These are phyloP conservation scores for Corymbia citriodora DNA, from an alignment of 441 rosid genomes.

Conservation along the genomic window DNA sequence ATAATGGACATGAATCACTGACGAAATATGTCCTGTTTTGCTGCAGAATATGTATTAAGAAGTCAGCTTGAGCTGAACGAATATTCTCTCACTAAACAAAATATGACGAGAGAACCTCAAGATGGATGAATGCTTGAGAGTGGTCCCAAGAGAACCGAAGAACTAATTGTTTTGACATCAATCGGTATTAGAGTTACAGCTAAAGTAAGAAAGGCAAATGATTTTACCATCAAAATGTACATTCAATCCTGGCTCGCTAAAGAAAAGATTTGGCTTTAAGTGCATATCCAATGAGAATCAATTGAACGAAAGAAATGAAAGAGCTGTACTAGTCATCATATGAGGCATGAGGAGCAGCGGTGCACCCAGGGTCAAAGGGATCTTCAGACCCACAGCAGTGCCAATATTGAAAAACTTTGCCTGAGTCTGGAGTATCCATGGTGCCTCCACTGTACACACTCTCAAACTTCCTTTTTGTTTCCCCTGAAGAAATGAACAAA, in stretches of 20 bases:
- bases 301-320: neutral
- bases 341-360: slow-evolving; percentile 74
- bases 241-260: neutral
- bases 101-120: neutral
- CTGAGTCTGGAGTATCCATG: slow-evolving; percentile 73
- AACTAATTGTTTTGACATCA: neutral
- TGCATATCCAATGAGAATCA: neutral
- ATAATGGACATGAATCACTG: neutral
- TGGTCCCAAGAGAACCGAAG: neutral
- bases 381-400: slow-evolving; percentile 96
- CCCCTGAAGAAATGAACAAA: slow-evolving; percentile 35
- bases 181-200: neutral
- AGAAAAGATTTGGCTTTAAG: neutral
- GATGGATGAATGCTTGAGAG: neutral
- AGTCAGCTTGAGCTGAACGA: neutral
- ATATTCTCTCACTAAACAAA: neutral
- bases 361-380: slow-evolving; percentile 84
- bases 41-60: neutral
- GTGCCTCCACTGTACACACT: slow-evolving; percentile 80
- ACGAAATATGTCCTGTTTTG: neutral
- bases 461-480: slow-evolving; percentile 90
- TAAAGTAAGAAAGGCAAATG: neutral
- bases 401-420: slow-evolving; percentile 77
- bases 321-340: slow-evolving; percentile 58
- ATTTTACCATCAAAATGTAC: neutral